Conservation (phyloP, 257 asterid genomes). For the Penstemon newberryi region DNA sequence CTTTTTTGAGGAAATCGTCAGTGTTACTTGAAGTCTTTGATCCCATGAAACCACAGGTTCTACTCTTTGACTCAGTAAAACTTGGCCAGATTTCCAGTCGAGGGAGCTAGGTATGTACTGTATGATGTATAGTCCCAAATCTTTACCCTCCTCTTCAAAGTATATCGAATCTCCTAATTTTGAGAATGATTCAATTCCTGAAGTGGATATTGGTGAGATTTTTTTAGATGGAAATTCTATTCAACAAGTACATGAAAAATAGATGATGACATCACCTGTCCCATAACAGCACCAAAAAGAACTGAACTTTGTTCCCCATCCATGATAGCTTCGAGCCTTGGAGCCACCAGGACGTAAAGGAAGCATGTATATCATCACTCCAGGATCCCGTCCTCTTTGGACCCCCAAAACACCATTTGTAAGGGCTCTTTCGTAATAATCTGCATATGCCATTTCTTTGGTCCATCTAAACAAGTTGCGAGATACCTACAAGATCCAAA, state of each 20-base stretch:
- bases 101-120: constrained; percentile 79
- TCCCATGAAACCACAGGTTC: constrained; percentile 73
- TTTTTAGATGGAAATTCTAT: neutral
- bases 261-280: constrained; percentile 54
- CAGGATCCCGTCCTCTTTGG: constrained; percentile 89
- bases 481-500: constrained; percentile 60
- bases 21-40: constrained; percentile 50
- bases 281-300: constrained; percentile 99
- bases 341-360: constrained; percentile 81
- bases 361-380: constrained; percentile 95
- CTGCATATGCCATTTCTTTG: constrained; percentile 80
- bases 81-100: constrained; percentile 66
- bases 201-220: neutral
- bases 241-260: neutral
- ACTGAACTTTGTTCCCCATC: constrained; percentile 88
- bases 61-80: constrained; percentile 51
- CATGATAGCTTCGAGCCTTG: constrained; percentile 74
- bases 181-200: constrained; percentile 92
- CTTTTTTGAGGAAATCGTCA: constrained; percentile 45
- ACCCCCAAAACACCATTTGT: constrained; percentile 89
- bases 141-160: constrained; percentile 69
- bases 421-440: constrained; percentile 84
- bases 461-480: constrained; percentile 89
- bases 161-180: constrained; percentile 94
- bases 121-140: constrained; percentile 58